Evolutionary conservation across 1,284 basidiomycete genomes (phyloP).

Genomic region (Trichosporon faecale): DNA sequence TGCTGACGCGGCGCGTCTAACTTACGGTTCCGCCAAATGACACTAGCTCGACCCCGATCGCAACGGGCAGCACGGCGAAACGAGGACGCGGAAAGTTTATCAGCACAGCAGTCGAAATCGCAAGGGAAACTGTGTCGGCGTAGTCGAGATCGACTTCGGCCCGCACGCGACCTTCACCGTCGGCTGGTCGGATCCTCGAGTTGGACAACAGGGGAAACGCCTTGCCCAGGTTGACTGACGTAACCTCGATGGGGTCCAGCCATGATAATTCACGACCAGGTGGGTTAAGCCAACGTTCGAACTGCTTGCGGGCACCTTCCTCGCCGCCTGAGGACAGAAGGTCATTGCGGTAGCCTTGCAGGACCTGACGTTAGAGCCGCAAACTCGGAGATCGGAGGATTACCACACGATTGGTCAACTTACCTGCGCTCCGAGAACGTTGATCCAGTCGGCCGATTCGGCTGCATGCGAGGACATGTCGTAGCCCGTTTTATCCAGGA

Average conservation of each 20-base stretch:
- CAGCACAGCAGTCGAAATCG: constrained; percentile 58
- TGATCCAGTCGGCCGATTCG: constrained; percentile 59
- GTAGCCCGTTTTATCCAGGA: constrained; percentile 56
- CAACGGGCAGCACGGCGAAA: constrained; percentile 59
- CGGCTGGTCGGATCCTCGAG: constrained; percentile 58
- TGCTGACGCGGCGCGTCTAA: constrained; percentile 17
- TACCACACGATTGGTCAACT: constrained; percentile 38
- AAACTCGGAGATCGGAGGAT: constrained; percentile 14
- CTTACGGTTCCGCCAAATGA: constrained; percentile 57
- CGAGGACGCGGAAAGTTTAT: constrained; percentile 59
- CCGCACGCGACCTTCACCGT: constrained; percentile 56
- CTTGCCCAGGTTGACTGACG: constrained; percentile 56
- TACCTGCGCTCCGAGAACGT: constrained; percentile 58
- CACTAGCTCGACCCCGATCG: constrained; percentile 56
- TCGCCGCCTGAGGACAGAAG: constrained; percentile 51
- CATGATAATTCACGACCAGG: constrained; percentile 39
- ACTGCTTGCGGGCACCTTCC: constrained; percentile 51
- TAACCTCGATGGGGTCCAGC: constrained; percentile 57
- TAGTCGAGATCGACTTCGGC: constrained; percentile 60
- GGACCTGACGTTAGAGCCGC: constrained; percentile 39
- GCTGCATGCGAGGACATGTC: constrained; percentile 57
- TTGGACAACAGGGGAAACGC: constrained; percentile 57
- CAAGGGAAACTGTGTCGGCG: constrained; percentile 56
- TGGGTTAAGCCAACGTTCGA: constrained; percentile 53
- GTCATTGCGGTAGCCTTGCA: constrained; percentile 52